These are phyloP conservation scores for Rhizopogon parksii DNA, from an alignment of 1,284 basidiomycete species.

Conservation along the genomic window DNA sequence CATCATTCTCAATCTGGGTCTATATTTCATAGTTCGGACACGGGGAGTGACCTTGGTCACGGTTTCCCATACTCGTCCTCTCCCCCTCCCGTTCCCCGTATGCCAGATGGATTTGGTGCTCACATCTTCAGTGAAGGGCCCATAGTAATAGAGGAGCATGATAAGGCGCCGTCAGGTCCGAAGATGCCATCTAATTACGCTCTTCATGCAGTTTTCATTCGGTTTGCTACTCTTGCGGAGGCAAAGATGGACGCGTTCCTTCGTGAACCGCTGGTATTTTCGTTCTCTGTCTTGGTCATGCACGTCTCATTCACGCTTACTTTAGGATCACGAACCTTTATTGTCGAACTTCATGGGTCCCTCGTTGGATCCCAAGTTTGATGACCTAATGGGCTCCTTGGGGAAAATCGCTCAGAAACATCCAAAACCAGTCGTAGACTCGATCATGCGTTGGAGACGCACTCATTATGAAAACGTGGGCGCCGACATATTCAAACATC, in stretches of 20 bases:
- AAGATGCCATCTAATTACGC: conserved; percentile 84
- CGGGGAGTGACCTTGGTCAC: conserved; percentile 59
- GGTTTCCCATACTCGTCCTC: conserved; percentile 42
- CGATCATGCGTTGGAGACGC: conserved; percentile 82
- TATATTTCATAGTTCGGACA: conserved; percentile 60
- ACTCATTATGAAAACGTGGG: conserved; percentile 65
- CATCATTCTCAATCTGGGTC: conserved; percentile 71
- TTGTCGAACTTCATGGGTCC: conserved; percentile 64
- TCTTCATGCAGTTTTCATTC: conserved; percentile 78
- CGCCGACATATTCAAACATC: conserved; percentile 44
- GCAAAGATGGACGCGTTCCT: conserved; percentile 70
- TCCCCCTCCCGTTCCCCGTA: conserved; percentile 69
- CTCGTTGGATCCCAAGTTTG: conserved; percentile 70
- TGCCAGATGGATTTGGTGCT: conserved; percentile 53
- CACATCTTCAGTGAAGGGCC: conserved; percentile 42
- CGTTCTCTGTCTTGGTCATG: neutral
- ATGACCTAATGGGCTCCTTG: conserved; percentile 74
- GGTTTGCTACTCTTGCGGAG: conserved; percentile 75
- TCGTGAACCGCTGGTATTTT: conserved; percentile 53
- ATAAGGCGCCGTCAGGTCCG: conserved; percentile 60
- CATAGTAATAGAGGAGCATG: conserved; percentile 50
- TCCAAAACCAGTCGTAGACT: conserved; percentile 79
- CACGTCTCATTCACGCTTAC: conserved; percentile 8
- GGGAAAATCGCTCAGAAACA: conserved; percentile 84
- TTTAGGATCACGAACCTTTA: conserved; percentile 62